These are phyloP conservation scores for Rhodotorula sp. DNA, from an alignment of 1,284 basidiomycete species.

Conservation along the genomic window DNA sequence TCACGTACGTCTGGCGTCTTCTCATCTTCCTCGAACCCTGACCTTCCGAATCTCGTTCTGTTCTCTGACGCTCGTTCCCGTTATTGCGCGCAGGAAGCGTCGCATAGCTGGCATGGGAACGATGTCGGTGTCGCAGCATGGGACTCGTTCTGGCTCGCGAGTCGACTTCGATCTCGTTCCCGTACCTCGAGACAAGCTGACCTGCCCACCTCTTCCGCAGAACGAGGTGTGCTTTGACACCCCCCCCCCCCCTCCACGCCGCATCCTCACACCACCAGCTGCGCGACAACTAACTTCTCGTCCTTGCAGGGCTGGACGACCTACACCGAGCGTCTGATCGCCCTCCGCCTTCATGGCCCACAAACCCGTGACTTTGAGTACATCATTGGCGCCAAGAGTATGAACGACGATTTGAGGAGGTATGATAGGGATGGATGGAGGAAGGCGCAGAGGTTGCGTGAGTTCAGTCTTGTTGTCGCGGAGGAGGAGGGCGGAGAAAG, in stretches of 20 bases:
- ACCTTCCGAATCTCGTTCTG: too few relatives aligned
- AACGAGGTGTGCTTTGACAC: slow-evolving; percentile 67
- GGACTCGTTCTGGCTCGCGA: slow-evolving; percentile 76
- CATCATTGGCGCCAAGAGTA: slow-evolving; percentile 70
- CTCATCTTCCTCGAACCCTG: too few relatives aligned
- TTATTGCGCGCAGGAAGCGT: slow-evolving; percentile 52
- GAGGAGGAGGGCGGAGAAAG: too few relatives aligned
- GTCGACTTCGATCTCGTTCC: not conserved
- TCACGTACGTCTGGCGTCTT: too few relatives aligned
- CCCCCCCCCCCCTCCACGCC: too few relatives aligned
- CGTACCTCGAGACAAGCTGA: not conserved
- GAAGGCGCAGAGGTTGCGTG: slow-evolving; percentile 28
- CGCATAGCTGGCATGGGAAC: slow-evolving; percentile 51
- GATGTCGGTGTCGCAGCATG: slow-evolving; percentile 46
- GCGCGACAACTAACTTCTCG: slow-evolving; percentile 26
- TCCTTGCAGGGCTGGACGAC: slow-evolving; percentile 64
- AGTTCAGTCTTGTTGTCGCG: not conserved
- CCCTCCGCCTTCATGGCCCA: slow-evolving; percentile 69
- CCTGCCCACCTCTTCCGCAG: not conserved
- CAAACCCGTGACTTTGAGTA: slow-evolving; percentile 78
- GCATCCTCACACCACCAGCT: too few relatives aligned
- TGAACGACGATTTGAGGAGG: slow-evolving; percentile 68
- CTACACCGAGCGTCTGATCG: slow-evolving; percentile 83
- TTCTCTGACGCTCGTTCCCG: too few relatives aligned
- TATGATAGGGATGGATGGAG: slow-evolving; percentile 53